Conservation (phyloP, 768 basidiomycete species). For the Rubroboletus pulcherrimus region DNA sequence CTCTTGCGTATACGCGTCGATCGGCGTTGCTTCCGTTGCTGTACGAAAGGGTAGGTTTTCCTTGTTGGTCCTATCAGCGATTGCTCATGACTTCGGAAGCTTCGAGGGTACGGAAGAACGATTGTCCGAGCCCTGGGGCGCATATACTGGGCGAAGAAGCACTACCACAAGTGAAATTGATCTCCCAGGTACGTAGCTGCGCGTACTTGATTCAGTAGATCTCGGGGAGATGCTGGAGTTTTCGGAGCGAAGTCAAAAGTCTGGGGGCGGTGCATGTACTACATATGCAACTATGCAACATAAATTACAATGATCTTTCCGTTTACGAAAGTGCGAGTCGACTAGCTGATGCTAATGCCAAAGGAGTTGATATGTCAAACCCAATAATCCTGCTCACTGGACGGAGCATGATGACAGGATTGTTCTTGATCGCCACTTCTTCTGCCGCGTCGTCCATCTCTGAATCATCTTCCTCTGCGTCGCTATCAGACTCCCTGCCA, state of each 20-base stretch:
- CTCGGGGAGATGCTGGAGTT: not conserved
- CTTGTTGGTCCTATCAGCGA: not conserved
- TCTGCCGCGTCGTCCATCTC: conserved; percentile 44
- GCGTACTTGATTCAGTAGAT: not conserved
- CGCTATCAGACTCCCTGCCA: conserved; percentile 55
- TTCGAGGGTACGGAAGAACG: not conserved
- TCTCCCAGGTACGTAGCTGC: not conserved
- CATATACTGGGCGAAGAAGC: not conserved
- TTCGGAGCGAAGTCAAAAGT: not conserved
- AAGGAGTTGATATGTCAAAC: conserved; percentile 36
- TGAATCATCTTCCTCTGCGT: conserved; percentile 50
- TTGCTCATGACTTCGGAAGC: conserved; percentile 1
- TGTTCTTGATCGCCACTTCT: conserved; percentile 38
- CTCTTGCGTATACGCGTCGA: conserved; percentile 8
- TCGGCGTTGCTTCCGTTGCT: conserved; percentile 1
- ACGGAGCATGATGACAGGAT: conserved; percentile 53
- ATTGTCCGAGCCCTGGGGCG: not conserved
- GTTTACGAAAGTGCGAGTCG: not conserved
- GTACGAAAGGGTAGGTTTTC: not conserved
- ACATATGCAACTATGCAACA: conserved; percentile 14
- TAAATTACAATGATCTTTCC: conserved; percentile 20
- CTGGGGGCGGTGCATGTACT: not conserved
- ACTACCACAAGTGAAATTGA: not conserved
- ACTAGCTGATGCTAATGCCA: not conserved
- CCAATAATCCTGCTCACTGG: conserved; percentile 60